Conservation (phyloP, 2,329 filamentous ascomycete genomes). For the Onygenales sp. region DNA sequence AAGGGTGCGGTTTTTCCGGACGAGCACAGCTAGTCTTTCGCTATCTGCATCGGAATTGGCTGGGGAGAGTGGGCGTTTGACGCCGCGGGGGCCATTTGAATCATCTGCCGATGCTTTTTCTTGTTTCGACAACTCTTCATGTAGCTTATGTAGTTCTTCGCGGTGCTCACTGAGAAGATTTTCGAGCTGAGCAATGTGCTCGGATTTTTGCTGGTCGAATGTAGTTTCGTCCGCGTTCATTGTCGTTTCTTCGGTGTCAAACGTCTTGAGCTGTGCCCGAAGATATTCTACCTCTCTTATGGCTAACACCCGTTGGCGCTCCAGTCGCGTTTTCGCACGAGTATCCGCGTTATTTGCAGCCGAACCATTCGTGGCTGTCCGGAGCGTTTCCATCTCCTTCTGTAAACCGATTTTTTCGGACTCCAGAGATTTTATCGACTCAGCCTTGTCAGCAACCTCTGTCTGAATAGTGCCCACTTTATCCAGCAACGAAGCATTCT, state of each 20-base stretch:
- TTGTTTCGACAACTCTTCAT: slow-evolving; percentile 60
- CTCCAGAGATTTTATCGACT: slow-evolving; percentile 62
- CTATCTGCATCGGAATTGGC: slow-evolving; percentile 46
- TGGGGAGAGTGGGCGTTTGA: slow-evolving; percentile 56
- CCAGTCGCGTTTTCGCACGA: slow-evolving; percentile 63
- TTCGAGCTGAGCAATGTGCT: slow-evolving; percentile 73
- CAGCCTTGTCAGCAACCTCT: slow-evolving; percentile 67
- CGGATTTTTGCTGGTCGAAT: slow-evolving; percentile 63
- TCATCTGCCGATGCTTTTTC: slow-evolving; percentile 39
- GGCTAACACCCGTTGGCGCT: slow-evolving; percentile 75
- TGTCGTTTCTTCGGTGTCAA: slow-evolving; percentile 79
- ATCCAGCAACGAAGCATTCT: slow-evolving; percentile 69
- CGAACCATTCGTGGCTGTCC: slow-evolving; percentile 33
- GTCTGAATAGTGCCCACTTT: slow-evolving; percentile 69
- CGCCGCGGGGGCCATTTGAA: slow-evolving; percentile 37
- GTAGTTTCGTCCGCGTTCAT: slow-evolving; percentile 59
- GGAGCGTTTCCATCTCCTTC: slow-evolving; percentile 62
- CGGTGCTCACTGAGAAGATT: slow-evolving; percentile 81
- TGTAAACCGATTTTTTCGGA: slow-evolving; percentile 56
- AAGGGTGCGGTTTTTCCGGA: slow-evolving; percentile 77
- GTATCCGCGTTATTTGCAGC: slow-evolving; percentile 45
- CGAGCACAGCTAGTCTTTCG: slow-evolving; percentile 70
- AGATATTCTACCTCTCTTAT: slow-evolving; percentile 92
- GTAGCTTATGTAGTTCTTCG: slow-evolving; percentile 63
- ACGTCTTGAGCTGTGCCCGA: slow-evolving; percentile 79